phyloP scores from a whole-genome alignment of 148 eudicot species.

The Silene latifolia region DNA sequence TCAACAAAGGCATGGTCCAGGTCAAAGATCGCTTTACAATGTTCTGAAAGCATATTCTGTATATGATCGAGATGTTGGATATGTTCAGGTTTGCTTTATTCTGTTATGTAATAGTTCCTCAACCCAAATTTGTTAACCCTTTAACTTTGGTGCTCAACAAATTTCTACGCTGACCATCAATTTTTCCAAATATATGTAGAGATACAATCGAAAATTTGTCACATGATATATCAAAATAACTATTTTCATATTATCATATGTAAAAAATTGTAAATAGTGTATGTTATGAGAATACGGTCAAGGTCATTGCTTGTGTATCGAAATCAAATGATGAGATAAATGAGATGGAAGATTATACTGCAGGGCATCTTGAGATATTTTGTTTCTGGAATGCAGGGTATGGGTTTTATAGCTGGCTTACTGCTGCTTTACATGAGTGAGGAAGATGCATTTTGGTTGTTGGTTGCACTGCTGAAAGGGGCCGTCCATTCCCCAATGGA shows the following conservation, averaged over 20 bases:
- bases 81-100: constrained; percentile 74
- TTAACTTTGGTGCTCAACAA: background rate
- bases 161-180: too few relatives aligned
- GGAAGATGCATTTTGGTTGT: constrained; percentile 98
- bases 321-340: background rate
- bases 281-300: background rate
- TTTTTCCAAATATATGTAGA: too few relatives aligned
- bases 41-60: constrained; percentile 98
- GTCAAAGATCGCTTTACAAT: constrained; percentile 98
- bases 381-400: constrained; percentile 58
- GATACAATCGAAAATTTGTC: background rate
- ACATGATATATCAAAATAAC: background rate
- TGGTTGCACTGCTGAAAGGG: constrained; percentile 94
- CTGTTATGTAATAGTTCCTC: background rate
- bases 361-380: background rate
- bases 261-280: too few relatives aligned
- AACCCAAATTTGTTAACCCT: background rate
- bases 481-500: constrained; percentile 99
- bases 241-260: background rate
- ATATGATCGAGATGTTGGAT: constrained; percentile 94
- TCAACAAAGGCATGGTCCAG: constrained; percentile 99
- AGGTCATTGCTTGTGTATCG: background rate
- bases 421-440: constrained; percentile 98
- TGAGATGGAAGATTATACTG: background rate
- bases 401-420: constrained; percentile 95